A percentile compares a stretch with the other conserved stretches of the same genome.
Conservation (phyloP, 768 basidiomycete genomes). For the Exsudoporus frostii region DNA sequence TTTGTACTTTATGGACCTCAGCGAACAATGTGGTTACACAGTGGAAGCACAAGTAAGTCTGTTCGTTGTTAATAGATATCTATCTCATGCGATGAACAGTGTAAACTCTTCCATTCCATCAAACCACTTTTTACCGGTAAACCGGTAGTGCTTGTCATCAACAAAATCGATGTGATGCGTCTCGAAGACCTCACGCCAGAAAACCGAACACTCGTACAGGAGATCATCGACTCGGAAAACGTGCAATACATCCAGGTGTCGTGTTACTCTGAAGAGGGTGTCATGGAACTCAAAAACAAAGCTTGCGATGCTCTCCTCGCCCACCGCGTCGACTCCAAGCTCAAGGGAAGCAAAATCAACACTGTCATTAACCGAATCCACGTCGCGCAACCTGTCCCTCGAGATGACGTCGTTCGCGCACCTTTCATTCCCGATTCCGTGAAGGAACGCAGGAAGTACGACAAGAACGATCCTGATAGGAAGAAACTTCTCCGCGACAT, state of each 20-base stretch:
- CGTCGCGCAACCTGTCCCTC: slow-evolving; percentile 84
- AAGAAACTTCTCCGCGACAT: slow-evolving; percentile 71
- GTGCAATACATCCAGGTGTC: slow-evolving; percentile 83
- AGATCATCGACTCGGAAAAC: slow-evolving; percentile 73
- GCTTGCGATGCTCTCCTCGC: slow-evolving; percentile 96
- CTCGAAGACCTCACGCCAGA: slow-evolving; percentile 80
- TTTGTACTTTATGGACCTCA: slow-evolving; percentile 98
- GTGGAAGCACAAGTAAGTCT: slow-evolving; percentile 86
- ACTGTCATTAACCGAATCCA: slow-evolving; percentile 93
- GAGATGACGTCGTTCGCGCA: slow-evolving; percentile 85
- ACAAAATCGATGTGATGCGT: slow-evolving; percentile 94
- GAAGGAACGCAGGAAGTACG: slow-evolving; percentile 74
- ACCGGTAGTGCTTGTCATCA: slow-evolving; percentile 91
- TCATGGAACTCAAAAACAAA: slow-evolving; percentile 93
- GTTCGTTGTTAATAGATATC: background rate
- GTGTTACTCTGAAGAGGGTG: slow-evolving; percentile 95
- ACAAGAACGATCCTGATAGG: slow-evolving; percentile 82
- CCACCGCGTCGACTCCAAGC: slow-evolving; percentile 90
- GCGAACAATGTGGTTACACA: slow-evolving; percentile 97
- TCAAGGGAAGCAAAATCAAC: slow-evolving; percentile 92
- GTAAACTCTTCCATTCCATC: slow-evolving; percentile 98
- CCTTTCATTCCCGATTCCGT: slow-evolving; percentile 89
- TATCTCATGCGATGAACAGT: slow-evolving; percentile 43
- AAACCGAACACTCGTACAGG: slow-evolving; percentile 76
- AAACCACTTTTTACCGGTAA: slow-evolving; percentile 95